Percentiles rank a stretch among this genome's conserved stretches.
phyloP scores from a whole-genome alignment of 441 rosid genomes.

The Raphanus hybrid region DNA sequence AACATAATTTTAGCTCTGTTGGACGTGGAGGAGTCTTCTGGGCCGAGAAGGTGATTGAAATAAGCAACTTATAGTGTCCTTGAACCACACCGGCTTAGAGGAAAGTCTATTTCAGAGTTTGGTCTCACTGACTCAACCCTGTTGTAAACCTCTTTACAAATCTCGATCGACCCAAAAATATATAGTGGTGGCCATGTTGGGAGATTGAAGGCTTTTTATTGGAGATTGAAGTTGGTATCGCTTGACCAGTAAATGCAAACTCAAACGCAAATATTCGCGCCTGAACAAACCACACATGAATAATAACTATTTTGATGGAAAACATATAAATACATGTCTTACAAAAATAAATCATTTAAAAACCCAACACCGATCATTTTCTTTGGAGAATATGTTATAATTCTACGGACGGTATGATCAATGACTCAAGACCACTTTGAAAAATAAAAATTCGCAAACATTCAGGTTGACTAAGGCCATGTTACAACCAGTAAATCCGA shows the following conservation, averaged over 20 bases:
- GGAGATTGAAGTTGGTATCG: not conserved
- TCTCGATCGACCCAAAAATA: not conserved
- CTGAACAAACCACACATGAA: not conserved
- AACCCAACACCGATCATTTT: not conserved
- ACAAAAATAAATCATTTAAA: not conserved
- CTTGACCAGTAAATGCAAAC: not conserved
- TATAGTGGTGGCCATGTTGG: not conserved
- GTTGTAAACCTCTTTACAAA: not conserved
- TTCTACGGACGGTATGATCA: not conserved
- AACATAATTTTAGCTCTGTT: conserved; percentile 9
- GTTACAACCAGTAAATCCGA: no score
- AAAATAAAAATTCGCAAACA: not conserved
- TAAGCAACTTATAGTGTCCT: not conserved
- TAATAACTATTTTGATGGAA: not conserved
- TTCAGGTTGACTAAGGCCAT: not conserved
- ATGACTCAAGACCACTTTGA: not conserved
- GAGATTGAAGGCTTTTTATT: no score
- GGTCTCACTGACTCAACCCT: not conserved
- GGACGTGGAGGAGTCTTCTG: conserved; percentile 9
- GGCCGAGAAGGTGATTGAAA: not conserved
- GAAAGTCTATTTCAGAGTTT: not conserved
- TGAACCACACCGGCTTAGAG: conserved; percentile 9
- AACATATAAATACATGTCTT: not conserved
- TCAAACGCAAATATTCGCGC: not conserved
- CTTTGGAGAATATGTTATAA: not conserved